Evolutionary conservation across 1,139 yeast genomes (phyloP), one percentile per base, ranked within the genome.

Genomic region (Diutina neorugosa): DNA sequence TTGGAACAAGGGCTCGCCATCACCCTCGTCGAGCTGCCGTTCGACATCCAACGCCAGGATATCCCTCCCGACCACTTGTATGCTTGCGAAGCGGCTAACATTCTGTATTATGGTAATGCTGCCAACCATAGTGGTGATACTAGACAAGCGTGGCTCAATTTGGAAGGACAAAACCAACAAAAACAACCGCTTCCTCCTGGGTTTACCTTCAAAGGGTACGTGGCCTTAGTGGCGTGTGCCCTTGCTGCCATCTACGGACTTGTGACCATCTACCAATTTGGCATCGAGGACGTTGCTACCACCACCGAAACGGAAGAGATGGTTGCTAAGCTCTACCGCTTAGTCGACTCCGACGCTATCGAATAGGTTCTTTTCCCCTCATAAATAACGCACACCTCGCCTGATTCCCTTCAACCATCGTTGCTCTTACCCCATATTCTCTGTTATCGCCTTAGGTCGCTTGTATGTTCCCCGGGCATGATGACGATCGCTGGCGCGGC

Each of bases 1-100:
- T 77, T 89, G 73, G 82, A 81, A 62, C 96, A 88, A 69, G 96
- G 96, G 57, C 76, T 89, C 57, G 91, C 90, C 16, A 70, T 84
- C 55, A 76, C 79, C 1, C 76, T 85, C 44, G 71, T 88, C 52
- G 96, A 88, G 69, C 90, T 88, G 44, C 96, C 96, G 20, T 60
- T 69, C 43, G 68, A 69, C 27, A 65, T 84, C 47, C 62, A 80
- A 61, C 58, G 64, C 44, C 41, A 58, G 27, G 57, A 63, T 9
- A 56, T 62, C 6, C 75, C 77, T 31, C 74, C 72, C 1, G 71
- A 74, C 61, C 93, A 86, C 69, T 68, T 68, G 53, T 76, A 74
- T 19, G 78, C 79, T 12, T 91, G 97, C 71, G 64, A 66, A 43
- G 73, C 72, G 37, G 74, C 71, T 46, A 76, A 77, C 52, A 69